These are phyloP conservation scores for Zalaria obscura DNA, from an alignment of 2,329 filamentous ascomycete species.

Conservation along the genomic window DNA sequence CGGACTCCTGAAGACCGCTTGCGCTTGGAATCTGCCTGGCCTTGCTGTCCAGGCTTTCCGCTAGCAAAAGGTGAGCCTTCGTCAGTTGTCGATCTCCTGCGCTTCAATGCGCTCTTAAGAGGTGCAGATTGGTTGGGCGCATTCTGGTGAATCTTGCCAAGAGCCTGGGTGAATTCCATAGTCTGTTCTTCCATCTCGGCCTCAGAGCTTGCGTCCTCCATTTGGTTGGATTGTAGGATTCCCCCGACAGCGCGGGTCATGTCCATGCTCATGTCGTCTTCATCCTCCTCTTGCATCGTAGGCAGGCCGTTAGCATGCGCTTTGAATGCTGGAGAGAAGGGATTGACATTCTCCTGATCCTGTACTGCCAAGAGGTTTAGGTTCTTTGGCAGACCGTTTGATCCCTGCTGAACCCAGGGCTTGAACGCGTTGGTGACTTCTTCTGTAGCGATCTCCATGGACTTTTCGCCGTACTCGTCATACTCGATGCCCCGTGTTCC, in stretches of 20 bases:
- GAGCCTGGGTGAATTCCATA: constrained; percentile 42
- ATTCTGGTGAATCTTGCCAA: constrained; percentile 33
- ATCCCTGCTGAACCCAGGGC: constrained; percentile 51
- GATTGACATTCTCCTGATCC: constrained; percentile 37
- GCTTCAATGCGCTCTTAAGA: constrained; percentile 25
- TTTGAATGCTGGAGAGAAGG: constrained; percentile 31
- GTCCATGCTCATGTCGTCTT: constrained; percentile 74
- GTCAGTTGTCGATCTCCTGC: constrained; percentile 24
- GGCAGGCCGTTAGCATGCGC: constrained; percentile 14
- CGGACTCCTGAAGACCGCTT: constrained; percentile 21
- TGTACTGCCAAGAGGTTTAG: constrained; percentile 8
- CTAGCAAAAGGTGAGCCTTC: constrained; percentile 15
- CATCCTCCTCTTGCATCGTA: constrained; percentile 23
- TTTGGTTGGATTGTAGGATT: constrained; percentile 33
- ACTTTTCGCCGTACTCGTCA: constrained; percentile 33
- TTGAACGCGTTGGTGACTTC: constrained; percentile 62
- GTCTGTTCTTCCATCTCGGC: constrained; percentile 25
- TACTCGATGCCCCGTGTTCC: constrained; percentile 54
- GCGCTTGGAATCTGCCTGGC: constrained; percentile 24
- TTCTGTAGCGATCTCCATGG: constrained; percentile 44
- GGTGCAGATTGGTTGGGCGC: constrained; percentile 13
- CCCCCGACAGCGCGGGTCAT: constrained; percentile 72
- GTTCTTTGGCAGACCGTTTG: constrained; percentile 2
- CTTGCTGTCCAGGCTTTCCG: constrained; percentile 8
- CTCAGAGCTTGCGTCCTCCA: constrained; percentile 19